Base-by-base conservation (phyloP, 176 grass and related monocot species). In the Eleusine indica region DNA sequence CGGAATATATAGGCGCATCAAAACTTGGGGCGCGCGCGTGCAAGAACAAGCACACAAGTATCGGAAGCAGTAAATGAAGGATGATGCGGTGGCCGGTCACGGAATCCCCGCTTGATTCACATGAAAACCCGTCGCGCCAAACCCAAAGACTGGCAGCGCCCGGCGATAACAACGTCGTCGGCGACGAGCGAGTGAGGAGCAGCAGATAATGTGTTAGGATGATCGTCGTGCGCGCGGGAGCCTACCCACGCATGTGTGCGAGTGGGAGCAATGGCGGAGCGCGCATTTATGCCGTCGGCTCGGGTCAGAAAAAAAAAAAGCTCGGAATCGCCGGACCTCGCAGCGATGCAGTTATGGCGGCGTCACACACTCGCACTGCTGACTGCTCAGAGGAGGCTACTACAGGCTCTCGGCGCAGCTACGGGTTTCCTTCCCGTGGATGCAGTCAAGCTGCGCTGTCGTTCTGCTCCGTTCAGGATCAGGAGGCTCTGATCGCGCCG, bases 71-170 rank as follows among this genome's bases (percentile, higher is more conserved):
- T 87, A 77, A 87, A 82, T 82, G 39, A 70, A 28, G 4, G 35
- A 67, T 43, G 57, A 4, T 30, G 42, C 25, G 35, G 57, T 42
- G 72, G 4, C 25, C 21, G 67, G 15, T 90, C 84, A 90, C 88
- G 82, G 47, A 78, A 86, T 82, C 88, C 83, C 74, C 83, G 80
- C 42, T 42, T 32, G 21, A 66, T n/a, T 86, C 88, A 82, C 84
- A 83, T 49, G 79, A 53, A 86, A 82, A 62, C 73, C 79, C 70
- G 64, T 66, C 18, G 71, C 3, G 3, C 49, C 47, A 13, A 37
- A 29, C 64, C 32, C 25, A 32, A 11, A 40, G 62, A 68, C 35
- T 30, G 72, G 51, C 9, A 2, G 53, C 48, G 44, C 47, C 25
- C 39, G 42, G 42, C 37, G 71, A 47, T 21, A 71, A 39, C 30